Base-by-base conservation (phyloP, 495 filamentous ascomycete species). In the Talaromyces stipitatus region DNA sequence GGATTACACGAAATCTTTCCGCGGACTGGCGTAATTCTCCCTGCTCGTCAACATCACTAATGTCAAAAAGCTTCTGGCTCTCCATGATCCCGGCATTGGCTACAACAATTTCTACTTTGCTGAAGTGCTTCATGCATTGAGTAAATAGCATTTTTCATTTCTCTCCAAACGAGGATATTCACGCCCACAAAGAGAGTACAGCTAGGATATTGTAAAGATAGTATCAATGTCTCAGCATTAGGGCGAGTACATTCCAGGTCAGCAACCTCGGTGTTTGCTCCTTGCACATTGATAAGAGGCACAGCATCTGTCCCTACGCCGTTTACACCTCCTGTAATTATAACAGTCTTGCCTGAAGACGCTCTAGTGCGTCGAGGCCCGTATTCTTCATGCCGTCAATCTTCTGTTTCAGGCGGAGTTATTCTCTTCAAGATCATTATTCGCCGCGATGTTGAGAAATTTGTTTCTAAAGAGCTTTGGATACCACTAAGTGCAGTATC, bases 1-100 rank as follows among this genome's bases (percentile, higher is more conserved):
- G 66, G 41, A 72, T 67, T 0, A 72, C 65, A 20, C 55, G 60
- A 1, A 20, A 57, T 3, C 50, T 64, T 20, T 70, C 66, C 1
- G 26, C 9, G 14, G 50, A 56, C 57, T 69, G 65, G 11, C 23
- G 48, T 4, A 70, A 54, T 3, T 62, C 41, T 6, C 64, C 66
- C 12, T 61, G 24, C 7, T 57, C 61, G 43, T 67, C 63, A 5
- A 64, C 54, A n/a, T n/a, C n/a, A 32, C 55, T 29, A 12, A 70
- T 11, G 41, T 67, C 55, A 2, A 70, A 23, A 0, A 66, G 56
- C 1, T 54, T 18, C 1, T 26, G 23, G 5, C 63, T 62, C 27
- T 80, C 75, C 64, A 80, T 76, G 50, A 88, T 81, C 26, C 85
- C 87, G 3, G 87, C 86, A 62, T 85, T 88, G 50, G 85, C 83